Percentiles rank a stretch among this genome's conserved stretches.
phyloP scores from a whole-genome alignment of 1,139 yeast genomes.

The Waltiozyma sp. region DNA sequence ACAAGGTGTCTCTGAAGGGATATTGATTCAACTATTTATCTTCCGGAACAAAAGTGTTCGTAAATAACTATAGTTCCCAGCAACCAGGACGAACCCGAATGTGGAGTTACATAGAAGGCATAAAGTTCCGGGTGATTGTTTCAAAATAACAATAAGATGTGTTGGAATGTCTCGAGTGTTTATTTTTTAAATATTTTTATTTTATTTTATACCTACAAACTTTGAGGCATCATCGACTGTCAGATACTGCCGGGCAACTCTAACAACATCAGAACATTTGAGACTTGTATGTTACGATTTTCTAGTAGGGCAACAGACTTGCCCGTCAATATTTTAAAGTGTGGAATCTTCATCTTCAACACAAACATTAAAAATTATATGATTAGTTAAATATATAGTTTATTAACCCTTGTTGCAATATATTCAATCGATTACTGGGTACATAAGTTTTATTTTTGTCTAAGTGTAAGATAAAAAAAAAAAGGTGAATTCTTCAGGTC shows the following conservation, averaged over 20 bases:
- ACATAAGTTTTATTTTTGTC: neutral
- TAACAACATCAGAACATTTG: neutral
- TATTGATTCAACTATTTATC: constrained; percentile 9
- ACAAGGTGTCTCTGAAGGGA: neutral
- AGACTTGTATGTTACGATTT: neutral
- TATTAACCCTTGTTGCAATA: too few species aligned
- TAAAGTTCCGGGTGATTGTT: constrained; percentile 13
- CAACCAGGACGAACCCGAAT: constrained; percentile 20
- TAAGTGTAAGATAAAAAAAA: too few species aligned
- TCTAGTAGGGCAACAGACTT: neutral
- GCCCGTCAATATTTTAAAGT: too few species aligned
- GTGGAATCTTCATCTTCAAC: too few species aligned
- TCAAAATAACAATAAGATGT: neutral
- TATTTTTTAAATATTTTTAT: too few species aligned
- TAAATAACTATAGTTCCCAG: constrained; percentile 13
- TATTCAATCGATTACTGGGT: too few species aligned
- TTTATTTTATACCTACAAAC: neutral
- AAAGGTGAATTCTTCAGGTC: neutral
- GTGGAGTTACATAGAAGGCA: constrained; percentile 19
- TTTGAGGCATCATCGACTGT: neutral
- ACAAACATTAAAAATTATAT: too few species aligned
- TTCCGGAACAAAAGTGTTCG: constrained; percentile 21
- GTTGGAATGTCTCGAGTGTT: too few species aligned
- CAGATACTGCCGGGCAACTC: too few species aligned
- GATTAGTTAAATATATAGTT: too few species aligned